phyloP scores from a whole-genome alignment of 1,284 basidiomycete genomes.

The Flammula alnicola region DNA sequence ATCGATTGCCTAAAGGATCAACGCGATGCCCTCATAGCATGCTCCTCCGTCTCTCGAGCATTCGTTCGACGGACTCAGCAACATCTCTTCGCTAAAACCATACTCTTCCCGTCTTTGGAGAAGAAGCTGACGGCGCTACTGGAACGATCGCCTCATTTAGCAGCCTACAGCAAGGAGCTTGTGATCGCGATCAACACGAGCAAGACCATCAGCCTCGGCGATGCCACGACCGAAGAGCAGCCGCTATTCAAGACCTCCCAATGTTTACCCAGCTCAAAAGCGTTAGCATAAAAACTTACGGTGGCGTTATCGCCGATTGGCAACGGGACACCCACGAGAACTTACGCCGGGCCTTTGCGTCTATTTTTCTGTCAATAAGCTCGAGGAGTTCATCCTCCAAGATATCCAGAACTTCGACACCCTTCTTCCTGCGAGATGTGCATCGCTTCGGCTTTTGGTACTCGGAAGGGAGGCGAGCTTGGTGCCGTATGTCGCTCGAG shows the following conservation, averaged over 20 bases:
- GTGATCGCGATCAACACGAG: not conserved
- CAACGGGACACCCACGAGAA: not conserved
- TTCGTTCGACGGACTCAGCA: conserved; percentile 13
- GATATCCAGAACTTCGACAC: conserved; percentile 18
- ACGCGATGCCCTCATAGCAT: conserved; percentile 10
- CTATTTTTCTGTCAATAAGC: not conserved
- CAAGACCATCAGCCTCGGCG: not conserved
- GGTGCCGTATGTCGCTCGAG: not conserved
- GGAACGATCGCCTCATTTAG: conserved; percentile 8
- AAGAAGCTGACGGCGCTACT: conserved; percentile 1
- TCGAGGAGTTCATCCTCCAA: conserved; percentile 7
- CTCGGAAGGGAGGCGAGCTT: conserved; percentile 10
- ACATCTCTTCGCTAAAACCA: conserved; percentile 14
- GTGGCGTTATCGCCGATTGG: conserved; percentile 5
- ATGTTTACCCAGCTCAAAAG: conserved; percentile 1
- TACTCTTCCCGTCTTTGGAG: conserved; percentile 4
- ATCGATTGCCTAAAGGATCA: conserved; percentile 16
- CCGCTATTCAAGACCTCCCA: conserved; percentile 2
- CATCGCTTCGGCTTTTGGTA: conserved; percentile 5
- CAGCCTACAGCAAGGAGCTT: conserved; percentile 4
- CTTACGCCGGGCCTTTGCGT: not conserved
- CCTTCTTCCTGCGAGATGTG: conserved; percentile 4
- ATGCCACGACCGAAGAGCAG: not conserved
- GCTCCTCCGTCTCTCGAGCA: conserved; percentile 8
- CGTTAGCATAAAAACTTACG: conserved; percentile 10